Base-by-base conservation (phyloP, 1,284 basidiomycete genomes). In the Singerocomus inundabilis region DNA sequence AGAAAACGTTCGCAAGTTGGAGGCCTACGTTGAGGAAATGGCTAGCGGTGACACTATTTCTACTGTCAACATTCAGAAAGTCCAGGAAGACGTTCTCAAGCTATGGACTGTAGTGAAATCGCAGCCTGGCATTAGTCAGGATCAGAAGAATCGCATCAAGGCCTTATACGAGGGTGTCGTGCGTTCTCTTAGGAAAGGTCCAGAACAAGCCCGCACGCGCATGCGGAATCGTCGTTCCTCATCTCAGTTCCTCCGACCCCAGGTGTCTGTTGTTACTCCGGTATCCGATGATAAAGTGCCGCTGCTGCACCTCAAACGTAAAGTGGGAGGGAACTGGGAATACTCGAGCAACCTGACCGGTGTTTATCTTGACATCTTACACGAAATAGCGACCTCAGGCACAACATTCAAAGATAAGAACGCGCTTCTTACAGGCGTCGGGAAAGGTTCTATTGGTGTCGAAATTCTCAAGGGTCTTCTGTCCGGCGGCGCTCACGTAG, bases 401-500 rank as follows among this genome's bases (percentile, higher is more conserved):
- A 97, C 95, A 15, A 95, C 94, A 1, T 99, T 98, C 81, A 89
- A 96, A 72, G 94, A 96, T 76, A 98, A 98, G 81, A 98, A 98
- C 62, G 96, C 96, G 1, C 81, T 99, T 31, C 81, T 98, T 40
- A 99, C 96, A 39, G 96, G 97, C 70, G 97, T 98, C 49, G 96
- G 96, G 51, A 95, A 93, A 68, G 96, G 93, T 24, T 97, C 93
- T 4, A 99, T 99, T 63, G 96, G 96, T 58, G 89, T 97, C 51
- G 97, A 99, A 72, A 92, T 98, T 58, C 79, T 99, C 60, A 98
- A 98, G 72, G 96, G 96, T 57, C 81, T 99, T 13, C 81, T 99
- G 28, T 91, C 95, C 35, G 97, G 96, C 53, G 97, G 96, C 52
- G 93, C 94, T 29, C 93, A 93, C 60, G 93, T 98, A 57, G 88